phyloP scores from a whole-genome alignment of 2,329 filamentous ascomycete species.

The Fusarium sp. region DNA sequence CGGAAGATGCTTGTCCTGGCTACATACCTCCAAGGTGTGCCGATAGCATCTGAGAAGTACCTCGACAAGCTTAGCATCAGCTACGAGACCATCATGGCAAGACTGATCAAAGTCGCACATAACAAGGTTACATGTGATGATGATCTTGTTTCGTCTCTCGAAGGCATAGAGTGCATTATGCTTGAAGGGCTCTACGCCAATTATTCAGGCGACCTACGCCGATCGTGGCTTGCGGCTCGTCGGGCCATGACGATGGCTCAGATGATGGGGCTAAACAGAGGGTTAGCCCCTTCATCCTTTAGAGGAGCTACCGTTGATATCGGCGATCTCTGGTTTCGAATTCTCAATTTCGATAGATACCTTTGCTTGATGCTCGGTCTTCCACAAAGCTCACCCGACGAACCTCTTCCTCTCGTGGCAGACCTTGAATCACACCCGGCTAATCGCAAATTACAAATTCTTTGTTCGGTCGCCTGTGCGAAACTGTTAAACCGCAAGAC shows the following conservation, averaged over 20 bases:
- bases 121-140: conserved; percentile 59
- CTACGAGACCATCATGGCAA: conserved; percentile 39
- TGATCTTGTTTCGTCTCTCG: conserved; percentile 56
- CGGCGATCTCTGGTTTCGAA: conserved; percentile 58
- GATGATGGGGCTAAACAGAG: conserved; percentile 52
- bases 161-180: conserved; percentile 63
- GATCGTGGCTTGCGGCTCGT: conserved; percentile 58
- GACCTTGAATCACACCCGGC: conserved; percentile 48
- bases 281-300: conserved; percentile 20
- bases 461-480: conserved; percentile 55
- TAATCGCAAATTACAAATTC: conserved; percentile 58
- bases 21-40: conserved; percentile 50
- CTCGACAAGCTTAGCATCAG: conserved; percentile 26
- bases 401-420: conserved; percentile 48
- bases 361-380: conserved; percentile 61
- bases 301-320: conserved; percentile 41
- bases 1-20: conserved; percentile 54
- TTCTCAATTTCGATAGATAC: conserved; percentile 59
- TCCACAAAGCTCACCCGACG: conserved; percentile 55
- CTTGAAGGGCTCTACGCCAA: conserved; percentile 59
- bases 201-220: conserved; percentile 57
- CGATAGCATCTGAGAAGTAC: background rate
- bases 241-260: conserved; percentile 59
- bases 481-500: conserved; percentile 61
- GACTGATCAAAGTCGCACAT: conserved; percentile 45